Evolutionary conservation across 352 stramenopile genomes (phyloP), one percentile per base, ranked within the genome.

Genomic region (Aphanomyces invadans): DNA sequence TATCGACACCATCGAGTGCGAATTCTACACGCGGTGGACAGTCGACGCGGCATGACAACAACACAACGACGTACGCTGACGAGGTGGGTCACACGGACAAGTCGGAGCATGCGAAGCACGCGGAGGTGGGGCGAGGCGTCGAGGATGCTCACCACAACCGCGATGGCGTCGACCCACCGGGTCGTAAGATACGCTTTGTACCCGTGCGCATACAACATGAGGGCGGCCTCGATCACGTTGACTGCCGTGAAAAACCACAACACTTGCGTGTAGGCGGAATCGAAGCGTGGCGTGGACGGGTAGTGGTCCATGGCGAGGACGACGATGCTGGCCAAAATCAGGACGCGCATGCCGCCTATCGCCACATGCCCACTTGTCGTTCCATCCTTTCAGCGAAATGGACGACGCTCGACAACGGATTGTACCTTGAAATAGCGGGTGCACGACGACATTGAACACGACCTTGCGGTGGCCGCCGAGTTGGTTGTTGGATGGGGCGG

Each of bases 191-290:
- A 94, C 57, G 62, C 48, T 28, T 63, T 62, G n/a, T 62, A 51
- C 0, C 82, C 82, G 31, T 90, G 71, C 0, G 76, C 81, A 62
- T 87, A 63, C 4, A 91, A 3, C 62, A 93, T 92, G 67, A 93
- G 62, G 3, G 75, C 29, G 3, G 80, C 73, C 62, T 92, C 83
- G 1, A 87, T 11, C 10, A 78, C 62, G 39, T 91, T 90, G 4
- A 87, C 68, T 28, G 72, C 45, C 49, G 74, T 87, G 51, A 90
- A 90, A 19, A 87, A 33, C 23, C 79, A 52, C 52, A 82, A 78
- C 5, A 70, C 69, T 7, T 42, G 33, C 3, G 45, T 66, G 28
- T 79, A 71, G 1, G 74, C 38, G 0, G 11, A 7, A 0, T 68
- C 49, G 1, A 74, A 60, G 1, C 39, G 51, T n/a, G 57, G 28